Conservation (phyloP, 768 basidiomycete genomes). For the Pulveroboletus sp. region DNA sequence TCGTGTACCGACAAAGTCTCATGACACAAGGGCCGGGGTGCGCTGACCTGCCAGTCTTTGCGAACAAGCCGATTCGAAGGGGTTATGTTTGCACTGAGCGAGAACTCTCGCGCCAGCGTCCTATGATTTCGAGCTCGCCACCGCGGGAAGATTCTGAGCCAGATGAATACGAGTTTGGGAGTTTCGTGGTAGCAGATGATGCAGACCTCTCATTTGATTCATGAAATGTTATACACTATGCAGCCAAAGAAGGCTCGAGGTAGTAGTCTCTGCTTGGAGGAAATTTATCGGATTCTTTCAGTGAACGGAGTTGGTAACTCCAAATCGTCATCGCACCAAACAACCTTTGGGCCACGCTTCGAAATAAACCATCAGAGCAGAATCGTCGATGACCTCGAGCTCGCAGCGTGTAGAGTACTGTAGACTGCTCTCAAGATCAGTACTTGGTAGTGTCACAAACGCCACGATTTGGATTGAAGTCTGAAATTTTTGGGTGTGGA, state of each 20-base stretch:
- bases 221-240: neutral
- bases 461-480: no score
- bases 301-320: neutral
- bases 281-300: neutral
- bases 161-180: conserved; percentile 68
- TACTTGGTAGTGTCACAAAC: no score
- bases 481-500: neutral
- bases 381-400: no score
- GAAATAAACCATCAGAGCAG: no score
- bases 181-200: conserved; percentile 79
- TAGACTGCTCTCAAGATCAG: neutral
- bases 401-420: no score
- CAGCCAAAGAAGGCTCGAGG: no score
- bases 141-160: conserved; percentile 43
- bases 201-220: conserved; percentile 53
- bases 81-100: conserved; percentile 36
- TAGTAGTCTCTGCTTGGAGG: neutral
- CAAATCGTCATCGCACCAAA: no score
- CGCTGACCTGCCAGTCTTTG: conserved; percentile 48
- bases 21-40: conserved; percentile 57
- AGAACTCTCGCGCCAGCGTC: conserved; percentile 30
- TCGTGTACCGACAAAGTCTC: conserved; percentile 66
- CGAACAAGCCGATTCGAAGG: conserved; percentile 42
- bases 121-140: conserved; percentile 58
- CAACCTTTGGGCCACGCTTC: no score